phyloP scores from a whole-genome alignment of 2,329 filamentous ascomycete genomes.

The Biscogniauxia mediterranea region DNA sequence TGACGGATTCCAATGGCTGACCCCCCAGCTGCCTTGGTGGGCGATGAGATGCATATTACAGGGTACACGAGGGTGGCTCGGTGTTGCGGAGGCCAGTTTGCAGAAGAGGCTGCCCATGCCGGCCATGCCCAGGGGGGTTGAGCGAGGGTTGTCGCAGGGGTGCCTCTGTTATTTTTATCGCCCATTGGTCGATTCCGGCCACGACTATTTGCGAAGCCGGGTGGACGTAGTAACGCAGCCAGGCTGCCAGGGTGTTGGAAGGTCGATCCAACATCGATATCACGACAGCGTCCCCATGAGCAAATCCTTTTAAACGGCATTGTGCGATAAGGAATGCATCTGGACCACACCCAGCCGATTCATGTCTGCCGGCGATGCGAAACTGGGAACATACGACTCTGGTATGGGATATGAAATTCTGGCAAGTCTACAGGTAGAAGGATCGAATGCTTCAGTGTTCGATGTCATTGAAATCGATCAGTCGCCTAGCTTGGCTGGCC shows the following conservation, averaged over 20 bases:
- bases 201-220: slow-evolving; percentile 14
- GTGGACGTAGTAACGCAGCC: slow-evolving; percentile 13
- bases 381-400: not conserved
- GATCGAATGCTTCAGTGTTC: not conserved
- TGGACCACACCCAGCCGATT: not conserved
- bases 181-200: slow-evolving; percentile 22
- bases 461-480: not conserved
- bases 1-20: slow-evolving; percentile 18
- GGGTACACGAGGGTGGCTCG: slow-evolving; percentile 24
- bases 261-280: not conserved
- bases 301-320: not conserved
- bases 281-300: not conserved
- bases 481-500: not conserved
- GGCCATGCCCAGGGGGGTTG: no score
- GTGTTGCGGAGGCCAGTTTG: slow-evolving; percentile 19
- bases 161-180: slow-evolving; percentile 24
- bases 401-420: not conserved
- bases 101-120: slow-evolving; percentile 12
- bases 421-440: not conserved
- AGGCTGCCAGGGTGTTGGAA: not conserved
- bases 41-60: slow-evolving; percentile 5
- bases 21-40: slow-evolving; percentile 1
- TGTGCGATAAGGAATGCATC: not conserved
- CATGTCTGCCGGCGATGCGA: not conserved
- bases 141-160: slow-evolving; percentile 14